These are phyloP conservation scores for Phragmites australis DNA, from an alignment of 176 grass and related monocot genomes.

Conservation along the genomic window DNA sequence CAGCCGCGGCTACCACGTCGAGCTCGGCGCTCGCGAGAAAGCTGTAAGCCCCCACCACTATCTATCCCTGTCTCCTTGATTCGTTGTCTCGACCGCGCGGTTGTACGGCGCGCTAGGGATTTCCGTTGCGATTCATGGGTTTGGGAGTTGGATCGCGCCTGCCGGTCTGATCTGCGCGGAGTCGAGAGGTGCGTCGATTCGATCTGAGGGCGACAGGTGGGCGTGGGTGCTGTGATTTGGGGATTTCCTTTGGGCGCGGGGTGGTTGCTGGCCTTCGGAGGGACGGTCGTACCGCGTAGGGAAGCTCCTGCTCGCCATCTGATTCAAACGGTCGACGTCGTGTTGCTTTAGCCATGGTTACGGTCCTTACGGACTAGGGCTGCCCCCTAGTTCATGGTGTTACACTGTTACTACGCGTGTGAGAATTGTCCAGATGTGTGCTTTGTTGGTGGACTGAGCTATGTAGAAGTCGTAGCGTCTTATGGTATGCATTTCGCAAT, in stretches of 20 bases:
- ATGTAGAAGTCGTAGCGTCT: neutral
- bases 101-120: neutral
- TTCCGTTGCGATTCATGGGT: neutral
- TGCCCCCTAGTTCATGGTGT: neutral
- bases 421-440: neutral
- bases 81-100: neutral
- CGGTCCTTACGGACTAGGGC: conserved; percentile 12
- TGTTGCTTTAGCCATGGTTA: neutral
- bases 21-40: conserved; percentile 79
- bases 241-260: neutral
- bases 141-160: neutral
- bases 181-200: neutral
- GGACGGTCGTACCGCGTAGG: neutral
- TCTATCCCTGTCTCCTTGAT: neutral
- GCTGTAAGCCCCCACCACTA: conserved; percentile 42
- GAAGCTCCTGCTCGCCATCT: neutral
- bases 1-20: conserved; percentile 70
- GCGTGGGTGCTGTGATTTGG: neutral
- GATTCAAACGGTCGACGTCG: neutral
- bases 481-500: neutral
- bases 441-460: neutral
- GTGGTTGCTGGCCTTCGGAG: neutral
- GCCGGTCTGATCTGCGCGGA: neutral
- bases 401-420: neutral
- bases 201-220: neutral